phyloP scores from a whole-genome alignment of 192 early-diverging fungal genomes.

The Funneliformis geosporum region DNA sequence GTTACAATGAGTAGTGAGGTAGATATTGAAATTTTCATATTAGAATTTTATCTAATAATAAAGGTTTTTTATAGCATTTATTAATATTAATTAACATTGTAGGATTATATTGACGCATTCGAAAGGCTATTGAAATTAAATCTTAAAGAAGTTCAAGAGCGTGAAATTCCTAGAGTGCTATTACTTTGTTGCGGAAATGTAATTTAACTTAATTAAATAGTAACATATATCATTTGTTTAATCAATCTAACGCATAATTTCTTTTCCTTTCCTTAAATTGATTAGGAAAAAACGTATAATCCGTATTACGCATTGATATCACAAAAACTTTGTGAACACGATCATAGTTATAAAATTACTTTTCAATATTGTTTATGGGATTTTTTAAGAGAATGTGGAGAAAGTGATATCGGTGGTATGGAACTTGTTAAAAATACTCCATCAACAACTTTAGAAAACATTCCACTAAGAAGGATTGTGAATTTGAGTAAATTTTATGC shows the following conservation, averaged over 20 bases:
- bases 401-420: conserved; percentile 76
- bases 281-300: conserved; percentile 84
- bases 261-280: conserved; percentile 10
- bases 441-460: conserved; percentile 41
- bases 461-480: conserved; percentile 72
- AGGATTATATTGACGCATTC: conserved; percentile 93
- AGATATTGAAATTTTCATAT: conserved; percentile 16
- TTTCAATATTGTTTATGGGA: conserved; percentile 97
- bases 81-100: too few species aligned
- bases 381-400: conserved; percentile 81
- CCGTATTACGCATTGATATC: conserved; percentile 91
- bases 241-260: background rate
- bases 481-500: conserved; percentile 87
- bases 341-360: conserved; percentile 85
- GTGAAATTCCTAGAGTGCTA: conserved; percentile 92
- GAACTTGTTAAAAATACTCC: conserved; percentile 46
- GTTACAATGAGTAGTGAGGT: conserved; percentile 88
- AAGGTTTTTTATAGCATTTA: background rate
- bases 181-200: conserved; percentile 86
- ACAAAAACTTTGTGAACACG: conserved; percentile 72
- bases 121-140: conserved; percentile 81
- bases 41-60: background rate
- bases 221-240: conserved; percentile 8
- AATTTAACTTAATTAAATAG: conserved; percentile 26
- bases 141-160: conserved; percentile 89